A percentile compares a stretch with the other conserved stretches of the same genome.
Conservation (phyloP, 2,329 filamentous ascomycete species). For the Trichoderma lentiforme region DNA sequence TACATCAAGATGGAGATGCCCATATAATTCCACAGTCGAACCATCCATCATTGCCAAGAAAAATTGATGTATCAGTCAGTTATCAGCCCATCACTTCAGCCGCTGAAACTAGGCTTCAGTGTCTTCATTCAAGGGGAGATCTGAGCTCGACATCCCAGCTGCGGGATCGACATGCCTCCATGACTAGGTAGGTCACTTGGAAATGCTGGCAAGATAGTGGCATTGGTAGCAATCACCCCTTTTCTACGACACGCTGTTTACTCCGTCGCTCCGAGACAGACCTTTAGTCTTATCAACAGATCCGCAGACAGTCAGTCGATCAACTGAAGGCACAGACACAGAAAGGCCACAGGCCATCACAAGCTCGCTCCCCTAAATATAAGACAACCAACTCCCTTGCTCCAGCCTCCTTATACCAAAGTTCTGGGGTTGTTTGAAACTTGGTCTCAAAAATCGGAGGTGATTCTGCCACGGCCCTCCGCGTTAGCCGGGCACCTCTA, state of each 20-base stretch:
- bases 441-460: conserved; percentile 45
- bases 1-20: background rate
- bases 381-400: background rate
- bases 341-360: background rate
- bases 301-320: background rate
- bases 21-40: background rate
- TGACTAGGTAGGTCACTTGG: background rate
- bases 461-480: conserved; percentile 28
- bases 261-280: background rate
- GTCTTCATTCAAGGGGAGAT: background rate
- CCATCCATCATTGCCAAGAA: background rate
- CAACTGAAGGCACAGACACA: background rate
- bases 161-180: background rate
- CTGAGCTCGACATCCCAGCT: background rate
- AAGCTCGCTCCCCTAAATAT: background rate
- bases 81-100: background rate
- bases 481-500: conserved; percentile 6
- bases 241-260: background rate
- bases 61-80: background rate
- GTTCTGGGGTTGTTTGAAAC: conserved; percentile 48
- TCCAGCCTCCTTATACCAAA: conserved; percentile 46
- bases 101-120: too few species aligned
- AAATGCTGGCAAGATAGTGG: background rate
- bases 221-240: background rate
- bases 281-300: background rate